phyloP scores from a whole-genome alignment of 768 basidiomycete species.

The Tricholoma bakamatsutake region DNA sequence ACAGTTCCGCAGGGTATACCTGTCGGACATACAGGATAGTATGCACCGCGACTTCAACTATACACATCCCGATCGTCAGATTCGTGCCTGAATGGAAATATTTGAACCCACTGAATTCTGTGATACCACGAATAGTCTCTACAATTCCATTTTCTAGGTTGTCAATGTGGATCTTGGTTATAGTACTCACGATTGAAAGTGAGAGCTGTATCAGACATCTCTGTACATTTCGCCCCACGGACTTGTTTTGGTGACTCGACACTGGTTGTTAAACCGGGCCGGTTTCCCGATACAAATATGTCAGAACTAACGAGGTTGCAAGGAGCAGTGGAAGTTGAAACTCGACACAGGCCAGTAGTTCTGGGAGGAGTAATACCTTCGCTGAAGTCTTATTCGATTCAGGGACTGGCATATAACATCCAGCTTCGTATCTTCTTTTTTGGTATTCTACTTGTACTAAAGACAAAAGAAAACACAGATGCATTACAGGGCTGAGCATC shows the following conservation, averaged over 20 bases:
- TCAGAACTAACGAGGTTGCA: too few species aligned
- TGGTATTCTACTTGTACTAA: too few species aligned
- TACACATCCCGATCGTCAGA: not conserved
- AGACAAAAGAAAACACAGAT: too few species aligned
- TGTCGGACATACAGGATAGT: conserved; percentile 87
- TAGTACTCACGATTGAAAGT: conserved; percentile 28
- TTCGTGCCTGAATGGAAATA: not conserved
- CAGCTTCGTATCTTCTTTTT: too few species aligned
- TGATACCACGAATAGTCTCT: conserved; percentile 62
- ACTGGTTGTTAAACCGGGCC: not conserved
- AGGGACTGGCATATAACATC: too few species aligned
- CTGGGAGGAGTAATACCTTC: too few species aligned
- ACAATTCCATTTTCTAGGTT: conserved; percentile 5
- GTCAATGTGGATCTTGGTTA: not conserved
- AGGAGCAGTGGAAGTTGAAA: too few species aligned
- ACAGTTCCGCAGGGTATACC: conserved; percentile 85
- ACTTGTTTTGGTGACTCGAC: too few species aligned
- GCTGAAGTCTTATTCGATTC: too few species aligned
- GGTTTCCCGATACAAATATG: not conserved
- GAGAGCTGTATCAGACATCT: conserved; percentile 25
- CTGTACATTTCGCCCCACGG: conserved; percentile 1
- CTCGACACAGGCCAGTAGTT: too few species aligned
- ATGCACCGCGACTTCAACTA: conserved; percentile 96
- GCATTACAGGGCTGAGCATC: too few species aligned
- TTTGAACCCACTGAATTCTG: conserved; percentile 65